Evolutionary conservation across 129 eudicot genomes (phyloP).

Genomic region (Lactuca saligna): DNA sequence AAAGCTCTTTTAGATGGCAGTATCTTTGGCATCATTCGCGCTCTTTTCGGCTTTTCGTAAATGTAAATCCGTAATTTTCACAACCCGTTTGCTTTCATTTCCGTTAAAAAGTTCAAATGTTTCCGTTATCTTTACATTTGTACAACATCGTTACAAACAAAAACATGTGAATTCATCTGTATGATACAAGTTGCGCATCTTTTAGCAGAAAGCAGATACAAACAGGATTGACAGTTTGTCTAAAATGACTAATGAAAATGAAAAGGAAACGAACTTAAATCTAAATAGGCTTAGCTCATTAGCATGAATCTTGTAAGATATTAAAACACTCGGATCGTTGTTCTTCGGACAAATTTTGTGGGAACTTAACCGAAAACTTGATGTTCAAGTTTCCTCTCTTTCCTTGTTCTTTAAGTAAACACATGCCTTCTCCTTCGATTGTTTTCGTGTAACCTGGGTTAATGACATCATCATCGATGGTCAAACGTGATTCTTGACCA

Average conservation of each 20-base stretch:
- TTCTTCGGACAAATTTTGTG: constrained; percentile 44
- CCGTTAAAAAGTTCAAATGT: background rate
- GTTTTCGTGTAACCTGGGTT: constrained; percentile 52
- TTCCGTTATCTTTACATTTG: constrained; percentile 13
- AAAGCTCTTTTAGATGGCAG: constrained; percentile 72
- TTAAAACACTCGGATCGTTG: constrained; percentile 40
- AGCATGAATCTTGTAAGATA: constrained; percentile 47
- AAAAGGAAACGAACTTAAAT: no score
- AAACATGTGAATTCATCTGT: constrained; percentile 7
- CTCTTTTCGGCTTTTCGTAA: constrained; percentile 61
- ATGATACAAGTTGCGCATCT: background rate
- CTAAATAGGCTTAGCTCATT: constrained; percentile 1
- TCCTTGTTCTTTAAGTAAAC: constrained; percentile 41
- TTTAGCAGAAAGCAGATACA: background rate
- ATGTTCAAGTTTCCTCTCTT: constrained; percentile 61
- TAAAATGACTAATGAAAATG: no score
- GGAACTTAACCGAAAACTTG: constrained; percentile 51
- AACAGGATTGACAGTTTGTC: no score
- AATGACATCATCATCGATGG: constrained; percentile 41
- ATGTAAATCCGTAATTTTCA: background rate
- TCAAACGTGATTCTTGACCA: constrained; percentile 33
- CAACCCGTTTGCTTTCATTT: constrained; percentile 16
- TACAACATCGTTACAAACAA: constrained; percentile 17
- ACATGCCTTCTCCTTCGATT: constrained; percentile 64
- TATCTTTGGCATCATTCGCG: constrained; percentile 57